Conservation (phyloP, 129 eudicot species). For the Centrapalus pauciflorus region DNA sequence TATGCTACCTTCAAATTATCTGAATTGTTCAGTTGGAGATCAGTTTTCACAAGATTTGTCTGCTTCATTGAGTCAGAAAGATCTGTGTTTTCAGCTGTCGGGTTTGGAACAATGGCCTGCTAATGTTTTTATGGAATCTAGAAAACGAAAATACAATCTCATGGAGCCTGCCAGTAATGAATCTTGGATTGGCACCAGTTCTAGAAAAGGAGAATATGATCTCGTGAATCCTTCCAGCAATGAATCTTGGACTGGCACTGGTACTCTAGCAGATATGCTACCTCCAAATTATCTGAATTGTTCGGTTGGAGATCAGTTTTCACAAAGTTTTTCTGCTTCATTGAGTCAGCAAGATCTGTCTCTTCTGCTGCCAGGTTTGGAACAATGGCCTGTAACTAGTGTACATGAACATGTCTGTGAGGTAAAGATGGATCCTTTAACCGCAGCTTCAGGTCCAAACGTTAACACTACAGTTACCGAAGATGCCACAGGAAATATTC, state of each 20-base stretch:
- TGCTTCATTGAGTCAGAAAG: background rate
- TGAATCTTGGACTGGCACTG: constrained; percentile 2
- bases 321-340: constrained; percentile 8
- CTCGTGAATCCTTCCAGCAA: background rate
- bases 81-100: constrained; percentile 32
- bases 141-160: constrained; percentile 13
- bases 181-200: constrained; percentile 3
- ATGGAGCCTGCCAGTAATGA: constrained; percentile 6
- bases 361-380: constrained; percentile 22
- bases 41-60: constrained; percentile 11
- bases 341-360: background rate
- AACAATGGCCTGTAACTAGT: constrained; percentile 8
- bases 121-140: constrained; percentile 6
- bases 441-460: background rate
- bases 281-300: constrained; percentile 22
- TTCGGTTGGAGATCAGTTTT: constrained; percentile 10
- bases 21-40: constrained; percentile 24
- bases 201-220: constrained; percentile 15
- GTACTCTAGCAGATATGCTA: constrained; percentile 10
- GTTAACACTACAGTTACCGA: background rate
- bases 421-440: background rate
- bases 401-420: background rate
- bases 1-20: constrained; percentile 3
- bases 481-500: constrained; percentile 9
- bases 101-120: constrained; percentile 25